These are phyloP conservation scores for Sequoiadendron giganteum DNA, from an alignment of 75 land plant genomes.

Conservation along the genomic window DNA sequence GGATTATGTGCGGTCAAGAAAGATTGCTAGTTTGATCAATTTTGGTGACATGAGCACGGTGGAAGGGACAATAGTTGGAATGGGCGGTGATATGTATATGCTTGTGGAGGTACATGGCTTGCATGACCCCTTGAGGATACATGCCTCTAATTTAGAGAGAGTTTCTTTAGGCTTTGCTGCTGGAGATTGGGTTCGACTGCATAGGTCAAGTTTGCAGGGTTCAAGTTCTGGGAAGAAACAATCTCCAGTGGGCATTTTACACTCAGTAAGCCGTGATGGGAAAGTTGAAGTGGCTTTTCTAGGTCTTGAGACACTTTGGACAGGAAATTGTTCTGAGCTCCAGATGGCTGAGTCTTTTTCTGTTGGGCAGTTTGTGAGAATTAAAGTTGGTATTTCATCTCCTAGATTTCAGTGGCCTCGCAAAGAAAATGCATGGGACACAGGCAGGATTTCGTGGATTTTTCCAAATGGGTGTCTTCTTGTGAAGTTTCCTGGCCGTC, in stretches of 20 bases:
- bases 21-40: conserved; percentile 39
- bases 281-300: conserved; percentile 68
- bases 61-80: conserved; percentile 69
- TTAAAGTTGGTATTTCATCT: conserved; percentile 45
- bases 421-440: conserved; percentile 69
- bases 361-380: conserved; percentile 77
- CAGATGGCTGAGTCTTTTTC: conserved; percentile 66
- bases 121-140: conserved; percentile 69
- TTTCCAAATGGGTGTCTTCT: conserved; percentile 89
- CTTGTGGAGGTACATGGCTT: conserved; percentile 74
- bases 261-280: conserved; percentile 67
- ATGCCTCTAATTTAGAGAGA: conserved; percentile 64
- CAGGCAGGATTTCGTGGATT: conserved; percentile 65
- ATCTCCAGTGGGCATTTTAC: conserved; percentile 82
- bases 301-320: conserved; percentile 87
- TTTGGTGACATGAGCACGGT: conserved; percentile 46
- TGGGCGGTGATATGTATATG: conserved; percentile 47
- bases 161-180: conserved; percentile 71
- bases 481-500: conserved; percentile 78
- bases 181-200: conserved; percentile 83
- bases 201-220: conserved; percentile 26
- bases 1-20: conserved; percentile 77
- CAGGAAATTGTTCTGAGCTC: conserved; percentile 63
- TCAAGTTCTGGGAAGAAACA: conserved; percentile 32
- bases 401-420: conserved; percentile 94